phyloP scores from a whole-genome alignment of 2,329 filamentous ascomycete genomes.

The Neopestalotiopsis rosae region DNA sequence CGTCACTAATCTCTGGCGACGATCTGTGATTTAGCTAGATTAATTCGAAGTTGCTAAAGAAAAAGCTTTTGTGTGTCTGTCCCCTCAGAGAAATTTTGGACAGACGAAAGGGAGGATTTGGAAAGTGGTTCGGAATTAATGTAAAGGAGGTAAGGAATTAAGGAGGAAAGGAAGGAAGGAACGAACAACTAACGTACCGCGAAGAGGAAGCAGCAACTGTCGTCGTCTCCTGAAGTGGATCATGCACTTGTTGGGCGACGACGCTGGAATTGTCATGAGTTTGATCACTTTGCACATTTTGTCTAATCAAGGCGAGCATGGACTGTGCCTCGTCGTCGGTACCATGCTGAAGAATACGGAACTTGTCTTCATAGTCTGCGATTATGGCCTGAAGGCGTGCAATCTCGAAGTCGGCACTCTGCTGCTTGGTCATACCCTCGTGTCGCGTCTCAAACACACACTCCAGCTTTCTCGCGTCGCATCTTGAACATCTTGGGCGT shows the following conservation, averaged over 20 bases:
- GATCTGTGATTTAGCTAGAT: not conserved
- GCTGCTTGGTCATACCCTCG: constrained; percentile 13
- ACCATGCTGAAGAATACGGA: not conserved
- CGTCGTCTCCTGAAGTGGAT: not conserved
- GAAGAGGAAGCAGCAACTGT: not conserved
- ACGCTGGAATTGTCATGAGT: too few species aligned
- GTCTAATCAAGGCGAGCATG: constrained; percentile 8
- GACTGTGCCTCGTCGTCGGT: not conserved
- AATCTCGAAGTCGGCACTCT: constrained; percentile 13
- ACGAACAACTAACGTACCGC: not conserved
- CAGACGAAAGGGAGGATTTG: not conserved
- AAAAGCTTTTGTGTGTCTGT: not conserved
- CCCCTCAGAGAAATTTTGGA: not conserved
- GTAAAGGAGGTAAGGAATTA: too few species aligned
- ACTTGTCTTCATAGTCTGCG: not conserved
- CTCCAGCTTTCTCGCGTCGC: not conserved
- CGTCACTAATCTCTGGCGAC: not conserved
- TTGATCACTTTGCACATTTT: not conserved
- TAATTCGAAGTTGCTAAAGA: not conserved
- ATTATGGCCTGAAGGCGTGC: not conserved
- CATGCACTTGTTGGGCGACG: not conserved
- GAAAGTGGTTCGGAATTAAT: not conserved
- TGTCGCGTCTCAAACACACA: constrained; percentile 8
- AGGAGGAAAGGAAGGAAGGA: not conserved
- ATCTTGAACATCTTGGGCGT: constrained; percentile 13